Conservation (phyloP, 176 grass and related monocot genomes). For the Echinochloa phyllopogon region DNA sequence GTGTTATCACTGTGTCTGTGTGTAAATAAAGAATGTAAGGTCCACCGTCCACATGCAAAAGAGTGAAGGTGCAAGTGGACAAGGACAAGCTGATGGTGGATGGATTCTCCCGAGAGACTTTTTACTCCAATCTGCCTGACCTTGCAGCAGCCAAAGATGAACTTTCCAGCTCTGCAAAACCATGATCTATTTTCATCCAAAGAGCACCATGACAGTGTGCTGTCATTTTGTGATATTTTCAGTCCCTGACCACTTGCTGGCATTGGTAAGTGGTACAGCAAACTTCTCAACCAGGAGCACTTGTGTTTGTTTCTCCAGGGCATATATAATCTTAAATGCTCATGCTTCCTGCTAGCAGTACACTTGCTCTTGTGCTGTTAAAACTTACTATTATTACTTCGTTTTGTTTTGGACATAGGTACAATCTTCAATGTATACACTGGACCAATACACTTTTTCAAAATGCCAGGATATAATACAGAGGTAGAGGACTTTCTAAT, state of each 20-base stretch:
- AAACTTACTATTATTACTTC: too few species aligned
- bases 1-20: constrained; percentile 11
- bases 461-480: background rate
- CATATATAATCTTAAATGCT: background rate
- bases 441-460: background rate
- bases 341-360: background rate
- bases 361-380: background rate
- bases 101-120: constrained; percentile 14
- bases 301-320: background rate
- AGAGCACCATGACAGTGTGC: background rate
- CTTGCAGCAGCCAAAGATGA: constrained; percentile 35
- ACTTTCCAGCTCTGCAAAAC: constrained; percentile 47
- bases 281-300: background rate
- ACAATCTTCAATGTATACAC: background rate
- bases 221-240: background rate
- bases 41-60: background rate
- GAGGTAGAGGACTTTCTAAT: background rate
- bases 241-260: background rate
- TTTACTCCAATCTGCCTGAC: background rate
- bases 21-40: background rate
- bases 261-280: background rate
- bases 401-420: background rate
- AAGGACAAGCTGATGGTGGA: constrained; percentile 39
- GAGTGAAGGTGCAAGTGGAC: background rate
- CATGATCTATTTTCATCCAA: background rate